A percentile compares a stretch with the other conserved stretches of the same genome.
Evolutionary conservation across 495 filamentous ascomycete species (phyloP).

Genomic region (Daldinia childiae): DNA sequence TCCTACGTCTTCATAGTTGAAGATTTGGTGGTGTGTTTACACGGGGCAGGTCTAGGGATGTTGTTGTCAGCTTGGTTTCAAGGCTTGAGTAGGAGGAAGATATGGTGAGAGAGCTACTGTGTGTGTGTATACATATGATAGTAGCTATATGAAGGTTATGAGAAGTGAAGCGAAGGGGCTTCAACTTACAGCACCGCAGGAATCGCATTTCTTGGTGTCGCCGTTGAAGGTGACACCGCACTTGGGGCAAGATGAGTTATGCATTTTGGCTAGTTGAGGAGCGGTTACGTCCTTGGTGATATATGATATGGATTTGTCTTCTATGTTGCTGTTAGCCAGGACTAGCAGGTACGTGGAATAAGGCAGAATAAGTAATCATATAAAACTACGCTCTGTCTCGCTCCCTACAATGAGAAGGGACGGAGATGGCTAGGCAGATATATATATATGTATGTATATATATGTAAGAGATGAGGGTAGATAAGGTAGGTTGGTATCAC

Average conservation of each 20-base stretch:
- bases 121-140: not conserved
- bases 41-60: conserved; percentile 44
- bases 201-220: conserved; percentile 55
- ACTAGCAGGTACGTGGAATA: not conserved
- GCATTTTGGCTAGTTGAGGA: conserved; percentile 48
- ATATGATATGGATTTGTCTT: not conserved
- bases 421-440: not conserved
- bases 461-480: conserved; percentile 4
- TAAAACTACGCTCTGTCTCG: not conserved
- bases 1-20: conserved; percentile 5
- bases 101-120: not conserved
- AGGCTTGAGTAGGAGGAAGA: not conserved
- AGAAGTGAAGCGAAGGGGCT: not conserved
- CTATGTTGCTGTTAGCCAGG: not conserved
- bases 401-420: not conserved
- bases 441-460: not conserved
- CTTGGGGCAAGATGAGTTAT: conserved; percentile 59
- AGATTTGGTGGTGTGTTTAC: conserved; percentile 24
- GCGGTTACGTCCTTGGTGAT: not conserved
- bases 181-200: conserved; percentile 60
- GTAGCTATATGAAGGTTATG: not conserved
- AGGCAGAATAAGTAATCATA: not conserved
- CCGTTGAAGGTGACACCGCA: conserved; percentile 55
- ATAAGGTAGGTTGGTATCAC: conserved; percentile 11
- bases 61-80: conserved; percentile 11